Base-by-base conservation (phyloP, 2,329 filamentous ascomycete genomes). In the Arthrinium puccinioides region DNA sequence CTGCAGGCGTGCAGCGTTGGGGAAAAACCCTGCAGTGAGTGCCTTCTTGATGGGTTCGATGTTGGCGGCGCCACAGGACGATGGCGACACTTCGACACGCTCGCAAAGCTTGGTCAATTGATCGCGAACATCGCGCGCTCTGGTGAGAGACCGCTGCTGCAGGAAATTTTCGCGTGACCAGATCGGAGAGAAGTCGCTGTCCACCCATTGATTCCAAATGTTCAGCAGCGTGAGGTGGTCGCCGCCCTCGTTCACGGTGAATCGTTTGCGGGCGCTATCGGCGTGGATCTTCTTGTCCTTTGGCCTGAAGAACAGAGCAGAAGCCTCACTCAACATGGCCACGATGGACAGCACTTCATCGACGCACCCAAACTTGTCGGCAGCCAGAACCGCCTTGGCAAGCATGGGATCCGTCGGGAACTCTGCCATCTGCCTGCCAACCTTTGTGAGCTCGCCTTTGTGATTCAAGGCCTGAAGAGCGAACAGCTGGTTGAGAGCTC, bases 251-350 rank as follows among this genome's bases (percentile, higher is more conserved):
- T 87, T 87, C 56, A 90, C 70, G 0, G 87, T 94, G 62, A 97
- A 97, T 2, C 90, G 79, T 24, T 84, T 82, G 11, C 88, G 80
- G 0, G 92, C 92, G 44, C 84, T 87, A 59, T 98, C 90, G 10
- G 92, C 92, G 53, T 96, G 87, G 20, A 96, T 83, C 59, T 95
- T 95, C 69, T 97, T 96, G 64, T 98, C 89, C 57, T 96, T 95
- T 15, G 92, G 89, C 0, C 88, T 76, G 72, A 94, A 94, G 69
- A 96, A 98, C 5, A 98, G 74, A 0, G 88, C 82, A 4, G 83
- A 87, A 2, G 86, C 79, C 63, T 97, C 92, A 43, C 84, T 80
- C 1, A 97, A 74, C 86, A 97, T 95, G 28, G 89, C 80, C n/a
- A 97, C 87, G 33, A 97, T 87, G 0, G 85, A 88, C 13, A 98